Evolutionary conservation across 78 protist species (phyloP).

Genomic region (Speleostelium caveatum): DNA sequence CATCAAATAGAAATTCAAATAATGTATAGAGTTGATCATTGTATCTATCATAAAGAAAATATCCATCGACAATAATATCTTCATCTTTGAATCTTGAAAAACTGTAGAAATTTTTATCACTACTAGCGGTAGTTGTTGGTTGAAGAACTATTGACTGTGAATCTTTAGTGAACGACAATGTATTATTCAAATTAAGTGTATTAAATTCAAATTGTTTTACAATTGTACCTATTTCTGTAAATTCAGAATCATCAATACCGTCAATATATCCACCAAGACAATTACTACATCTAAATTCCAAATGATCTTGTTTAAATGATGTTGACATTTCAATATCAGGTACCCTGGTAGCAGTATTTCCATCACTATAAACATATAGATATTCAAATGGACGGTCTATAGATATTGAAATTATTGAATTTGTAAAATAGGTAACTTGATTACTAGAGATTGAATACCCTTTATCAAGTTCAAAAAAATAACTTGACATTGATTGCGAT

Average conservation of each 20-base stretch:
- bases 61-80: neutral
- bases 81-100: neutral
- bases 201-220: neutral
- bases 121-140: neutral
- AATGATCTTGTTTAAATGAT: neutral
- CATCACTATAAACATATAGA: constrained; percentile 1
- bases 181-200: neutral
- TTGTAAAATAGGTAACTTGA: neutral
- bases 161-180: neutral
- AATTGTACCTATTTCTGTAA: neutral
- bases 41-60: constrained; percentile 1
- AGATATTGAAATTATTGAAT: neutral
- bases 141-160: neutral
- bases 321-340: neutral
- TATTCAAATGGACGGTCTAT: neutral
- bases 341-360: neutral
- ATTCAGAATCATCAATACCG: neutral
- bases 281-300: neutral
- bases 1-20: constrained; percentile 1
- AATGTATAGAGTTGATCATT: neutral
- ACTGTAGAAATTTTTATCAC: neutral
- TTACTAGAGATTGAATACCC: neutral
- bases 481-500: neutral
- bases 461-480: neutral
- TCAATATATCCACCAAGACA: constrained; percentile 1